Evolutionary conservation across 805 yeast species (phyloP).

Genomic region (Nakazawaea sp.): DNA sequence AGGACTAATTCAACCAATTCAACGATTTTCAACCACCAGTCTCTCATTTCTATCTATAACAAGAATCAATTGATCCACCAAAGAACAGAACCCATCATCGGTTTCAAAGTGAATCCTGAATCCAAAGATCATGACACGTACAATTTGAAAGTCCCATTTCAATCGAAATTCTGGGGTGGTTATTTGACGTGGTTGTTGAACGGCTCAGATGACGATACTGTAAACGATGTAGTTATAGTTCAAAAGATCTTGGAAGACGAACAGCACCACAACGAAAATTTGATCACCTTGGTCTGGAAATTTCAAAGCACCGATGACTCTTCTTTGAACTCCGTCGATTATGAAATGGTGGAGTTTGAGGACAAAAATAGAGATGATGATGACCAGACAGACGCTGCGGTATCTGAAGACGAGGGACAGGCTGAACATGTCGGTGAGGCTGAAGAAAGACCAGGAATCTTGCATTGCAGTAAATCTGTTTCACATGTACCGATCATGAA

Average conservation of each 20-base stretch:
- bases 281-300: constrained; percentile 7
- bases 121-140: constrained; percentile 4
- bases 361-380: neutral
- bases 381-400: neutral
- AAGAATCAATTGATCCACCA: constrained; percentile 7
- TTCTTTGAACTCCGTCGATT: neutral
- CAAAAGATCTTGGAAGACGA: constrained; percentile 5
- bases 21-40: constrained; percentile 5
- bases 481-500: constrained; percentile 6
- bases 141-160: constrained; percentile 10
- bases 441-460: no score
- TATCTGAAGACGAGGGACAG: no score
- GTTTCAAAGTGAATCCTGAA: constrained; percentile 2
- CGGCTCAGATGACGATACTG: constrained; percentile 9
- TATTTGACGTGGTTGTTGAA: constrained; percentile 12
- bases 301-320: constrained; percentile 1
- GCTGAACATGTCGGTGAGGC: no score
- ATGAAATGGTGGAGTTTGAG: constrained; percentile 1
- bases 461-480: neutral
- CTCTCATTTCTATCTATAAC: constrained; percentile 7
- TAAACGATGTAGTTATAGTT: constrained; percentile 5
- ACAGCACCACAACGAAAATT: neutral
- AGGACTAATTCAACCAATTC: neutral
- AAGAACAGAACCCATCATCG: constrained; percentile 10
- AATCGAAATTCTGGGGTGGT: constrained; percentile 10